Base-by-base conservation (phyloP, 164 flowering plant species). In the Santalum album region DNA sequence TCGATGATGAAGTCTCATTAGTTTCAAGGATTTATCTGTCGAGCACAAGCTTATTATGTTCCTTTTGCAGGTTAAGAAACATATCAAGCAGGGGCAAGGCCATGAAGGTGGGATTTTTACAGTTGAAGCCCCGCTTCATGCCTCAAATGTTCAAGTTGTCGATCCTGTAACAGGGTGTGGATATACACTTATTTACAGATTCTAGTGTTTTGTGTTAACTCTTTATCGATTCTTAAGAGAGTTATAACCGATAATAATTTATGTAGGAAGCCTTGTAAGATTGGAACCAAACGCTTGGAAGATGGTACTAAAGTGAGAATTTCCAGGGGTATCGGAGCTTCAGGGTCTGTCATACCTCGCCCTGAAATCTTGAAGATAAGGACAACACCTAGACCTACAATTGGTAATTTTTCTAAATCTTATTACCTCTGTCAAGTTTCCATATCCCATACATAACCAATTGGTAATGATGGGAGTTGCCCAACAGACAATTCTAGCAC, bases 81-180 rank as follows among this genome's bases (percentile, higher is more conserved):
- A 92, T 61, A 83, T 89, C 38, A 89, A 90, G 73, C 85, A 79
- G 74, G 95, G 96, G 34, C 86, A 87, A 60, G 92, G 92, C 53
- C 95, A 86, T 70, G 95, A 90, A 80, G 97, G 99, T 69, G 99
- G 99, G 47, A 90, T 94, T 59, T 94, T 94, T 70, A 51, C 89
- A 15, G 90, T 94, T 35, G 96, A 90, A 74, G 99, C 99, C 44
- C 97, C 99, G 32, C 78, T 94, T 64, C 96, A 87, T 78, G 96
- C 64, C 25, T 94, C 99, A 59, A 94, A 94, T 78, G 89, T 94
- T 52, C 92, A 87, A 78, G 76, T 81, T 68, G 34, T 90, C 64
- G 99, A 87, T 47, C 94, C 89, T 43, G 85, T 77, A n/a, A 80
- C 91, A 25, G 87, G 88, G 98, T 88, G 77, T 24, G 20, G 54